Evolutionary conservation across 2,329 filamentous ascomycete genomes (phyloP).

Genomic region (Tolypocladium cylindrosporum): DNA sequence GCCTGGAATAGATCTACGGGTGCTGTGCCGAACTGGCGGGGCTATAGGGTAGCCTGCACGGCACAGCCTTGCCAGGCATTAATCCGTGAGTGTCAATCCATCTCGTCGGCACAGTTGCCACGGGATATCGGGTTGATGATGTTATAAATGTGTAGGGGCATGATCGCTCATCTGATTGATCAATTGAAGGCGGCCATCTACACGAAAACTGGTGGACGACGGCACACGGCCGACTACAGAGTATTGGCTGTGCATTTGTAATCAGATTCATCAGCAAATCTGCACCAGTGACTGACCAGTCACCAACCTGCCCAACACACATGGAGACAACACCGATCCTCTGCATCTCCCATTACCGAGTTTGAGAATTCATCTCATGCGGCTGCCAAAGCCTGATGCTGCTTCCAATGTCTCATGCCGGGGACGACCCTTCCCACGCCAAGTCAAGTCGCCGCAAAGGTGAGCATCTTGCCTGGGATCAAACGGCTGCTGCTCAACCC

Average conservation of each 20-base stretch:
- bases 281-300: not conserved
- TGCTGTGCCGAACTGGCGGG: no score
- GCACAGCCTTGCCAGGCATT: no score
- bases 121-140: no score
- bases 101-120: no score
- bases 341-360: no score
- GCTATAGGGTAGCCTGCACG: no score
- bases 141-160: no score
- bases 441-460: slow-evolving; percentile 2
- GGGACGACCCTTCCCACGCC: not conserved
- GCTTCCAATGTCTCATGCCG: not conserved
- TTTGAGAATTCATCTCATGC: not conserved
- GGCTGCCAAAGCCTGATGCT: not conserved
- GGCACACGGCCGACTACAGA: not conserved
- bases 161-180: not conserved
- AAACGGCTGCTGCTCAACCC: not conserved
- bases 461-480: not conserved
- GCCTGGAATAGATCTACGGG: no score
- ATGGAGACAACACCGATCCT: not conserved
- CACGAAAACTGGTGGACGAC: not conserved
- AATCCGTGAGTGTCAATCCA: no score
- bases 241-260: not conserved
- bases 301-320: not conserved
- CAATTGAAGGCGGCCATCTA: not conserved
- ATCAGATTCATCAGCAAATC: not conserved